phyloP scores from a whole-genome alignment of 352 stramenopile species.

The Phytophthora niederhauseri region DNA sequence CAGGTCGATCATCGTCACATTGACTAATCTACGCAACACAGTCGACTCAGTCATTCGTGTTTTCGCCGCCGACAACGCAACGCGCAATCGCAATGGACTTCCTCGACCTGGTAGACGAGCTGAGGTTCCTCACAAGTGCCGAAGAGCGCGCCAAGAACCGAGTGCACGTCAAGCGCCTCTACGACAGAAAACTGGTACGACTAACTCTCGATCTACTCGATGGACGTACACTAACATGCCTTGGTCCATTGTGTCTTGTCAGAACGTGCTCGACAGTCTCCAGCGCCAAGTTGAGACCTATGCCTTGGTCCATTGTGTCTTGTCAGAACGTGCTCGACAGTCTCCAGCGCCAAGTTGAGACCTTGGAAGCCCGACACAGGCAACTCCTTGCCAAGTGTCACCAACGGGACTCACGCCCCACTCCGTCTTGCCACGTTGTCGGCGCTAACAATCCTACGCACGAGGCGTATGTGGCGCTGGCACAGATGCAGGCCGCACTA shows the following conservation, averaged over 20 bases:
- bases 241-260: not conserved
- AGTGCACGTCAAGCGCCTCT: not conserved
- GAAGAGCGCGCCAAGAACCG: not conserved
- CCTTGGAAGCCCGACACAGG: not conserved
- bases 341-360: not conserved
- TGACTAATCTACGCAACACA: not conserved
- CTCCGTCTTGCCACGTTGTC: not conserved
- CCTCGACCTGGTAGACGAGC: not conserved
- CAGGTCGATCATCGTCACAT: not conserved
- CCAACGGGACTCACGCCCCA: not conserved
- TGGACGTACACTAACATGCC: not conserved
- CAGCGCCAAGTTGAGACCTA: not conserved
- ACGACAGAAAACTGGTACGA: not conserved
- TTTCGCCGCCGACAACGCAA: too few species aligned
- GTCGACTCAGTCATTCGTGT: not conserved
- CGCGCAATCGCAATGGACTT: too few species aligned
- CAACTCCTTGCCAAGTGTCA: not conserved
- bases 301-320: not conserved
- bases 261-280: not conserved
- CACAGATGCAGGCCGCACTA: too few species aligned
- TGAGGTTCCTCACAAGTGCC: not conserved
- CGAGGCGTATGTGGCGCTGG: too few species aligned
- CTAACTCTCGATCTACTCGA: not conserved
- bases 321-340: not conserved
- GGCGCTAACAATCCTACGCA: not conserved